Evolutionary conservation across 2,329 filamentous ascomycete species (phyloP), one percentile per base, ranked within the genome.

Genomic region (Aspergillus persii): DNA sequence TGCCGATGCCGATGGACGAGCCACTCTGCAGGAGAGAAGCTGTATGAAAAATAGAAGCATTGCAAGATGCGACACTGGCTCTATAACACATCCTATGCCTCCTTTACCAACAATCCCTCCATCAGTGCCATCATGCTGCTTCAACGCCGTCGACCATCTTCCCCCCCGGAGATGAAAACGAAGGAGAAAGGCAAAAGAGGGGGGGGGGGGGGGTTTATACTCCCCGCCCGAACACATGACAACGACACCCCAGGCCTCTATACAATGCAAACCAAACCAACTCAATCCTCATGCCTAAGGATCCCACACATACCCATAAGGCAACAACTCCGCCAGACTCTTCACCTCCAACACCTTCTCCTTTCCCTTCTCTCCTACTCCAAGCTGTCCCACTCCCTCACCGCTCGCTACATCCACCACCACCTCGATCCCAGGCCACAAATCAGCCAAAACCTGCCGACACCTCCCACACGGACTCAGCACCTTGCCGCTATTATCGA

Each of bases 401-500:
- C 49, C 56, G 8, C 53, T 50, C n/a, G 56, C 59, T 30, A 54
- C 26, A 7, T 33, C 26, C 36, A 70, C 63, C 26, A 71, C 61
- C 8, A 62, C 68, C n/a, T 62, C 62, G 49, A 72, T 67, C 1
- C 48, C 62, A 8, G 69, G 69, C 39, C 67, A 66, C 46, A 71
- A 60, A 60, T 72, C 69, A 3, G 58, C 41, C 29, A 71, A 47
- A 8, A 70, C 66, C 51, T 72, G 69, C 33, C 69, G 66, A 58
- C 69, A 71, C 8, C 68, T 60, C 8, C 69, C 69, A 53, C 68
- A 71, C 2, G 69, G 69, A 46, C 59, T 71, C 39, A 71, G 29
- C 4, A 71, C 62, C 2, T 59, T 63, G 8, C 63, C 56, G 29
- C 62, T 58, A 50, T 68, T 67, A 9, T 53, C 67, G 9, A 70